phyloP scores from a whole-genome alignment of 345 rosid genomes.

The Rhodamnia rubescens region DNA sequence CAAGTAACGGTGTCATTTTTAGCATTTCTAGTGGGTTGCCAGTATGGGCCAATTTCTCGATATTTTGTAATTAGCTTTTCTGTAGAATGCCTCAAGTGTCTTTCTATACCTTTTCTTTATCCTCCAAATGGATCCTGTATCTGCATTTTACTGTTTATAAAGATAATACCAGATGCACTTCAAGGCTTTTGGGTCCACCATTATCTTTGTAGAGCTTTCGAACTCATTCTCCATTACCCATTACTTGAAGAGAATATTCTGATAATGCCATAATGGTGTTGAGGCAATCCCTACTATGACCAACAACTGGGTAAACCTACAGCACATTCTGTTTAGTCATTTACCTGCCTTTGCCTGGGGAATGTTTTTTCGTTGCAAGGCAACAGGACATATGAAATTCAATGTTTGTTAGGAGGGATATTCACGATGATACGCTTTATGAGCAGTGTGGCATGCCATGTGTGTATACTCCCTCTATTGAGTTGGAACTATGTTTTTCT shows the following conservation, averaged over 20 bases:
- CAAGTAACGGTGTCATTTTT: constrained; percentile 36
- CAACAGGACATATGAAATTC: background rate
- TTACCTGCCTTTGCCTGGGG: background rate
- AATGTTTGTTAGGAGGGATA: background rate
- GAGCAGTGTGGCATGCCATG: background rate
- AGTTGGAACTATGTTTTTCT: background rate
- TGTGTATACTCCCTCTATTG: background rate
- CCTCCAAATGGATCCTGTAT: background rate
- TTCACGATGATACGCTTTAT: background rate
- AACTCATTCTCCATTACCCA: background rate
- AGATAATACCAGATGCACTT: background rate
- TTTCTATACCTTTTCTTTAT: background rate
- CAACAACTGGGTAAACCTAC: background rate
- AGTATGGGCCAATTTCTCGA: background rate
- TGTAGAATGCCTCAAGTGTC: constrained; percentile 4
- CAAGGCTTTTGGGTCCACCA: background rate
- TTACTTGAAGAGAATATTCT: background rate
- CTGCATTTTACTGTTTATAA: background rate
- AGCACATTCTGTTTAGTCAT: background rate
- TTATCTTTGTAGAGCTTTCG: background rate
- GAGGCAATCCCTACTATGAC: background rate
- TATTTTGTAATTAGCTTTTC: background rate
- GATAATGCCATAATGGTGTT: background rate
- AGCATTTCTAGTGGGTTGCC: constrained; percentile 1
- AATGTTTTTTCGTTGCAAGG: background rate